Percentiles rank a stretch among this genome's conserved stretches.
These are phyloP conservation scores for Fusarium nelsonii DNA, from an alignment of 2,329 filamentous ascomycete genomes.

Conservation along the genomic window DNA sequence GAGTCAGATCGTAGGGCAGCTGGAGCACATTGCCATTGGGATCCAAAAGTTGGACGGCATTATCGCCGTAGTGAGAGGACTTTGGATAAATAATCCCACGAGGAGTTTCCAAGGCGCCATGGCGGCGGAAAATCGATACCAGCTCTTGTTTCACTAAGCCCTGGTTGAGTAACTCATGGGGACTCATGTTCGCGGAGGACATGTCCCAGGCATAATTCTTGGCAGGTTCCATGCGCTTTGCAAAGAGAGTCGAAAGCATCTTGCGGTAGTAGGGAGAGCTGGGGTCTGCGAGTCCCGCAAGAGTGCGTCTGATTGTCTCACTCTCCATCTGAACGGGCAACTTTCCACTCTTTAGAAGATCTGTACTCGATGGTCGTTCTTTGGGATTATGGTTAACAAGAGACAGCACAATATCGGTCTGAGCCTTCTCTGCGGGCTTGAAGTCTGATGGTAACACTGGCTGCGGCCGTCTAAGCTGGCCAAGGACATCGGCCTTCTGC, in stretches of 20 bases:
- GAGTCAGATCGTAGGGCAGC: constrained; percentile 91
- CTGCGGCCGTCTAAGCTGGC: constrained; percentile 74
- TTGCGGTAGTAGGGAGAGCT: constrained; percentile 90
- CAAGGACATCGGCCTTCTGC: constrained; percentile 73
- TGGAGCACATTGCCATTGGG: constrained; percentile 88
- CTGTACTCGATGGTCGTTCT: constrained; percentile 83
- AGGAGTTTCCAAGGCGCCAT: constrained; percentile 86
- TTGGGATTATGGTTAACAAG: constrained; percentile 86
- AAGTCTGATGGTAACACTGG: constrained; percentile 81
- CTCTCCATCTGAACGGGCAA: constrained; percentile 93
- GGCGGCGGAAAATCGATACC: constrained; percentile 83
- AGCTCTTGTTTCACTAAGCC: constrained; percentile 80
- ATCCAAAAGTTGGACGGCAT: constrained; percentile 84
- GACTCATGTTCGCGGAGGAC: constrained; percentile 65
- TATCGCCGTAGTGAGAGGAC: constrained; percentile 79
- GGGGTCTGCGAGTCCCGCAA: constrained; percentile 84
- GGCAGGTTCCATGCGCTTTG: constrained; percentile 78
- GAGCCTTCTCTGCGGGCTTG: constrained; percentile 74
- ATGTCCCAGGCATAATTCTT: constrained; percentile 87
- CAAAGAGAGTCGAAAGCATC: constrained; percentile 87
- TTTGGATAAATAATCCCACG: constrained; percentile 84
- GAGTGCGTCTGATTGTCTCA: constrained; percentile 85
- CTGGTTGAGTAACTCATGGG: constrained; percentile 75
- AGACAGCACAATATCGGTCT: constrained; percentile 82
- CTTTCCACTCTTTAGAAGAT: constrained; percentile 86